Evolutionary conservation across 139 green algal species (phyloP), one percentile per base, ranked within the genome.

Genomic region (Volvox africanus): DNA sequence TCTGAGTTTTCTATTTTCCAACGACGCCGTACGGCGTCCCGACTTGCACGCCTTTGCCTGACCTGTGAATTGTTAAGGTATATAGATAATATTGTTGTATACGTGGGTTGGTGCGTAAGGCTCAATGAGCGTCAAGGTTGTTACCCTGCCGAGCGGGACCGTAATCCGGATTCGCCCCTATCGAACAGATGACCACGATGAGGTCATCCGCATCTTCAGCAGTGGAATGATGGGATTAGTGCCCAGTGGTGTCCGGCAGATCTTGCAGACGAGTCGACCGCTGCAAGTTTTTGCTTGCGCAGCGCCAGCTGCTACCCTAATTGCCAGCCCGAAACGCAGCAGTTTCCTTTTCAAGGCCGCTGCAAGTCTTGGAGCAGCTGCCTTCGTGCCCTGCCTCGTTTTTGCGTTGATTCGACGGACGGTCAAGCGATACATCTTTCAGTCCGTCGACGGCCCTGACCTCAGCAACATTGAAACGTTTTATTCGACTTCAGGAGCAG

Each of bases 391-490:
- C 12, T 44, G 26, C 19, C 17, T 86, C 50, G 55, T 86, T 44
- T 73, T 35, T 28, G 44, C 5, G 26, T 21, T 44, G 16, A 3
- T 86, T 14, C 80, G 80, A 71, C 80, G 24, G 50, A 44, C 50
- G 12, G 18, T 86, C 3, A 86, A 28, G 50, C 22, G 28, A 6
- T 89, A 89, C 28, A 71, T 89, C 1, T 33, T 26, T 6, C 21
- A 89, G 68, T 80, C 33, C 69, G 61, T 89, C 32, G 26, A 55
- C 14, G 30, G 24, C 28, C 65, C 69, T 0, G 85, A 89, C 69
- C 69, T 89, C 6, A 37, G 24, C 28, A 61, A 22, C 85, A 89
- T 89, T 26, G 85, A 82, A 1, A 14, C 24, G 32, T 89, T 89
- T 33, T 89, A 89, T 30, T 73, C 37, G 0, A 30, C 69, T 1